phyloP scores from a whole-genome alignment of 176 grass and related monocot species.

The Avena atlantica region DNA sequence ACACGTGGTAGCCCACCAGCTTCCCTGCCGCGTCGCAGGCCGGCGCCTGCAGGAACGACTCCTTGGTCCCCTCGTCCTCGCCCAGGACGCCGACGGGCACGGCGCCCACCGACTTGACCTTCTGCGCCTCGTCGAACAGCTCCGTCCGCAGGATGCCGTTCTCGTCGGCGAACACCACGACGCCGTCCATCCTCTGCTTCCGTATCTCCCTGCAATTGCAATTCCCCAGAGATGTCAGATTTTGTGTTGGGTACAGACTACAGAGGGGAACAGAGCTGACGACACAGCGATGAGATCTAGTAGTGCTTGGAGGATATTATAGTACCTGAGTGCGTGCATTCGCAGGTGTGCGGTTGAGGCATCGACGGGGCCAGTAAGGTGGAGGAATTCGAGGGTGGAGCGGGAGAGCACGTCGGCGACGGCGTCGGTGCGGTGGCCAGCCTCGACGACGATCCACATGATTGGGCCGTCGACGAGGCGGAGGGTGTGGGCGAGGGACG shows the following conservation, averaged over 20 bases:
- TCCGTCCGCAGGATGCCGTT: conserved; percentile 83
- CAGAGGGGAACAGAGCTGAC: neutral
- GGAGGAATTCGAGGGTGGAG: conserved; percentile 58
- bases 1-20: conserved; percentile 73
- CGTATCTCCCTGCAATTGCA: conserved; percentile 58
- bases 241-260: neutral
- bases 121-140: conserved; percentile 92
- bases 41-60: conserved; percentile 77
- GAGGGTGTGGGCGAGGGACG: conserved; percentile 67
- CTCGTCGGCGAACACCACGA: conserved; percentile 96
- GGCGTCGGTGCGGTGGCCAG: conserved; percentile 56
- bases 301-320: neutral
- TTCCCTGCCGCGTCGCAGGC: conserved; percentile 70
- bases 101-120: conserved; percentile 70
- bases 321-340: conserved; percentile 74
- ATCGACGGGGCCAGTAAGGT: conserved; percentile 46
- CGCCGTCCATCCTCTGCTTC: conserved; percentile 63
- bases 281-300: conserved; percentile 30
- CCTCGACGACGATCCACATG: conserved; percentile 69
- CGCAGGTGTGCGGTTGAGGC: conserved; percentile 49
- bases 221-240: neutral
- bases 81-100: conserved; percentile 68
- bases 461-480: conserved; percentile 57
- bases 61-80: conserved; percentile 62
- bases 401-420: conserved; percentile 63